Evolutionary conservation across 371 early-diverging fungal genomes (phyloP).

Genomic region (Lichtheimia ramosa): DNA sequence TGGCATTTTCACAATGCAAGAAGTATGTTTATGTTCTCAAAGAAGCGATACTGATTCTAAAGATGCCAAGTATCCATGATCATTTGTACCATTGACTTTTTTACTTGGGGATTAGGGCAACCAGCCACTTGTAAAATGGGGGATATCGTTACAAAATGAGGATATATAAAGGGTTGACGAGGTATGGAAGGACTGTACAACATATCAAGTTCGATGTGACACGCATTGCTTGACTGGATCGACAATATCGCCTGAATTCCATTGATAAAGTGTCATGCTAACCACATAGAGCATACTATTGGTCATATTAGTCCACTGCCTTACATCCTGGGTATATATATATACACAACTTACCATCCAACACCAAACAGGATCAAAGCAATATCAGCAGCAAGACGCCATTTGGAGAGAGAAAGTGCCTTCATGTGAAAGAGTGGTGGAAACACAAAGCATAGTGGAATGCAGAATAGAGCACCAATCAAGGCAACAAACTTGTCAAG

Average conservation of each 20-base stretch:
- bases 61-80: too few relatives aligned
- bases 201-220: slow-evolving; percentile 26
- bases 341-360: slow-evolving; percentile 21
- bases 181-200: too few relatives aligned
- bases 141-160: too few relatives aligned
- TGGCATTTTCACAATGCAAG: too few relatives aligned
- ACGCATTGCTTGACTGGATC: slow-evolving; percentile 48
- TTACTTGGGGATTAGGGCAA: too few relatives aligned
- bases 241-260: slow-evolving; percentile 40
- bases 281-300: slow-evolving; percentile 28
- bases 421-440: slow-evolving; percentile 82
- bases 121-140: too few relatives aligned
- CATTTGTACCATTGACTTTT: too few relatives aligned
- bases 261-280: slow-evolving; percentile 32
- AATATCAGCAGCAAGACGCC: slow-evolving; percentile 48
- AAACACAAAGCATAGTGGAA: slow-evolving; percentile 80
- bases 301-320: background rate
- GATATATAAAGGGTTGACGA: too few relatives aligned
- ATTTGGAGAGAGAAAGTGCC: slow-evolving; percentile 49
- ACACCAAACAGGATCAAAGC: slow-evolving; percentile 68
- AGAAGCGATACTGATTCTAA: too few relatives aligned
- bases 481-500: slow-evolving; percentile 85
- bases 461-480: slow-evolving; percentile 65
- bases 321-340: background rate
- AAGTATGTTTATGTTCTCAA: too few relatives aligned